Evolutionary conservation across 495 filamentous ascomycete genomes (phyloP).

Genomic region (Jackrogersella multiformis): DNA sequence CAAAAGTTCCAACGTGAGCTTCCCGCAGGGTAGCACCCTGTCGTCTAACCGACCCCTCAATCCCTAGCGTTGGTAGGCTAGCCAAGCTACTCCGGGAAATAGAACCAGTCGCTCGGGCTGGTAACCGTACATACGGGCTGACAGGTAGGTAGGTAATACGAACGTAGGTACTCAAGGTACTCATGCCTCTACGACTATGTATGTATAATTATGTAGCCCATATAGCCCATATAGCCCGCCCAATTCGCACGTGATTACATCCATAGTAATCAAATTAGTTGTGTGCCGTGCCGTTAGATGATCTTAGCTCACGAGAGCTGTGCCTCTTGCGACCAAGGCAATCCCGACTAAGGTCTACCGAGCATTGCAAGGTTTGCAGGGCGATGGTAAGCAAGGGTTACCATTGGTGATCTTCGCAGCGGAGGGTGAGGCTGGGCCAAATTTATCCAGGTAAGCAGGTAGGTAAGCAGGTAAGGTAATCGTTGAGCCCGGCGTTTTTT

Average conservation of each 20-base stretch:
- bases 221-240: slow-evolving; percentile 18
- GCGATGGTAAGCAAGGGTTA: slow-evolving; percentile 32
- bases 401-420: slow-evolving; percentile 36
- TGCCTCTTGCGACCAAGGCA: slow-evolving; percentile 9
- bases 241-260: slow-evolving; percentile 36
- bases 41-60: slow-evolving; percentile 39
- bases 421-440: slow-evolving; percentile 40
- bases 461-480: too few relatives aligned
- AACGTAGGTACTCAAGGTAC: too few relatives aligned
- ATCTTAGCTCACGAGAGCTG: slow-evolving; percentile 19
- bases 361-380: slow-evolving; percentile 25
- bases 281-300: slow-evolving; percentile 11
- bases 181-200: background rate
- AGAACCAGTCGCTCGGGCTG: slow-evolving; percentile 41
- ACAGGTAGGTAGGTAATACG: background rate
- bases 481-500: slow-evolving; percentile 30
- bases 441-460: too few relatives aligned
- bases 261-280: slow-evolving; percentile 8
- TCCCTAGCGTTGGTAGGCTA: slow-evolving; percentile 36
- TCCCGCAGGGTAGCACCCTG: slow-evolving; percentile 41
- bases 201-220: too few relatives aligned
- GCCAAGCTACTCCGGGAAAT: slow-evolving; percentile 40
- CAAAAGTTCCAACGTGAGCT: slow-evolving; percentile 30
- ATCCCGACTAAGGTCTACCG: slow-evolving; percentile 16
- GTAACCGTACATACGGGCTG: slow-evolving; percentile 35